A percentile compares a stretch with the other conserved stretches of the same genome.
phyloP scores from a whole-genome alignment of 768 basidiomycete species.

The Cubamyces sp. region DNA sequence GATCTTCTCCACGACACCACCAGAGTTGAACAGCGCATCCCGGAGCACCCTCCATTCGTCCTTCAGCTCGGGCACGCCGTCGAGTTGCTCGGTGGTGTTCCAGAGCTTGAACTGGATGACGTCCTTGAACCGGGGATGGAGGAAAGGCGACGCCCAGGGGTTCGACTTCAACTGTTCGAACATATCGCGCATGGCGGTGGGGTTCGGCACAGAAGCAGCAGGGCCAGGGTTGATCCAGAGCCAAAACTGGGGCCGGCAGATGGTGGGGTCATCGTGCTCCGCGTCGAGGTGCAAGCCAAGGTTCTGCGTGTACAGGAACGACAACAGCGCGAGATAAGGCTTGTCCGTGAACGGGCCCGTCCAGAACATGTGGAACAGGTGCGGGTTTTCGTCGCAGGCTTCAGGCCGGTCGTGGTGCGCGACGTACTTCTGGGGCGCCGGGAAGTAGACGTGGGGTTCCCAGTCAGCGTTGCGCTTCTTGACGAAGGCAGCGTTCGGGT shows the following conservation, averaged over 20 bases:
- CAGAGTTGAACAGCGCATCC: constrained; percentile 85
- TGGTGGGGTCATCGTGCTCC: constrained; percentile 48
- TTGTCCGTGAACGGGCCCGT: constrained; percentile 98
- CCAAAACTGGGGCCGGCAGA: constrained; percentile 94
- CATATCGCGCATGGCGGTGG: constrained; percentile 81
- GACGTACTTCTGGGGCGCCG: constrained; percentile 54
- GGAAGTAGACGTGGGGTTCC: constrained; percentile 59
- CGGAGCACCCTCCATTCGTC: constrained; percentile 85
- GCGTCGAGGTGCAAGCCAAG: constrained; percentile 73
- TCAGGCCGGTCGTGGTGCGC: constrained; percentile 59
- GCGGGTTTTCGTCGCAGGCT: constrained; percentile 81
- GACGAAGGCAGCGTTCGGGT: constrained; percentile 57
- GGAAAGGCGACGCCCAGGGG: constrained; percentile 94
- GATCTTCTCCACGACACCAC: constrained; percentile 73
- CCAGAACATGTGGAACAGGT: constrained; percentile 99
- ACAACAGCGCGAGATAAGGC: constrained; percentile 92
- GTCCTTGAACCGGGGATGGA: constrained; percentile 90
- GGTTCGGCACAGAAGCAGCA: constrained; percentile 87
- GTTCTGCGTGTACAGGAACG: constrained; percentile 96
- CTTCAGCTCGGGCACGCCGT: constrained; percentile 86
- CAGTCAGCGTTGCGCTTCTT: constrained; percentile 65
- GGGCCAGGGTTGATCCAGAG: constrained; percentile 99
- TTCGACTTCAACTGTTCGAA: constrained; percentile 77
- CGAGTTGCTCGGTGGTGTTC: constrained; percentile 98
- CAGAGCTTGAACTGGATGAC: constrained; percentile 95